Base-by-base conservation (phyloP, 441 rosid genomes). In the Adansonia madagascariensis region DNA sequence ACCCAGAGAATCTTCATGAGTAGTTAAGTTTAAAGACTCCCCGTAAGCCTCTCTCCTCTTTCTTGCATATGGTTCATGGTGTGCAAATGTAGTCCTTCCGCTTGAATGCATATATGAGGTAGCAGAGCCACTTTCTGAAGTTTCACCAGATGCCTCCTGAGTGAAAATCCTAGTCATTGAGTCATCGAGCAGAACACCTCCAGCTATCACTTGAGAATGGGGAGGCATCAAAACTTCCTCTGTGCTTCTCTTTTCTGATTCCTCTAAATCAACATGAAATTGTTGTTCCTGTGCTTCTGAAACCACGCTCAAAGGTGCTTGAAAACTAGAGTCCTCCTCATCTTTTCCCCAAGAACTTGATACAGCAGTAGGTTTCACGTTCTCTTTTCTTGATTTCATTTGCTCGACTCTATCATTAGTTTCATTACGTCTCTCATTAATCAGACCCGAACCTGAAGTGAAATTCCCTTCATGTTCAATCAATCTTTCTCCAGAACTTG, bases 1-100 rank as follows among this genome's bases (percentile, higher is more conserved):
- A 77, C 82, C 91, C 63, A 94, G 76, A 82, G 91, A 82, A 90
- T 85, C 96, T 77, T 85, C 93, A 12, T 24, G 80, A 27, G 62
- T 70, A 12, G 31, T 74, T 77, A 73, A 74, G 64, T 78, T 78
- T 77, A 85, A 65, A 47, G 80, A 81, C 67, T 84, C 88, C 57
- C 65, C 84, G 65, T 79, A 73, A 68, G 75, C 76, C 75, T 73
- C 88, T 59, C 63, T 85, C 73, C 12, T 62, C 80, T 63, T 81
- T 75, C 79, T 75, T 68, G 78, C 73, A 80, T 75, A 71, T 64
- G 80, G 64, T 76, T 78, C 86, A 52, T 65, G 59, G 15, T 12
- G 75, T 24, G 75, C 55, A 71, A 64, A 74, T 49, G 85, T 80
- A 75, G 82, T 78, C 82, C 75, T 74, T 72, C 81, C 80, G 71